A percentile compares a stretch with the other conserved stretches of the same genome.
Conservation (phyloP, 345 rosid genomes). For the Populus simonii region DNA sequence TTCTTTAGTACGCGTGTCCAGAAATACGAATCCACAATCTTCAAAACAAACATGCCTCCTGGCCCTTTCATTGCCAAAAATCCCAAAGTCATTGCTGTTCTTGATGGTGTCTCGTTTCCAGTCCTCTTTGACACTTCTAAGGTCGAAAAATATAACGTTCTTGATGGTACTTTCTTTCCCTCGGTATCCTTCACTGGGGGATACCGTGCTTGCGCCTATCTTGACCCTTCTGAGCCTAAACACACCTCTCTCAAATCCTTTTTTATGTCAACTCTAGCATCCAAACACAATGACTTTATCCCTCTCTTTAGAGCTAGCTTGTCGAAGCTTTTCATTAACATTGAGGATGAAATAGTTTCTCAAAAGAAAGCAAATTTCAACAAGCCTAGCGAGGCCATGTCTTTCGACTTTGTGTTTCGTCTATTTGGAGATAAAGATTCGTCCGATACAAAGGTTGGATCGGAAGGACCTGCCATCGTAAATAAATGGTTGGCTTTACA, state of each 20-base stretch:
- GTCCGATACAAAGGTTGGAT: constrained; percentile 18
- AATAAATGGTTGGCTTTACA: constrained; percentile 19
- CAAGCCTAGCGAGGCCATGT: constrained; percentile 2
- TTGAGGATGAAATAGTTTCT: constrained; percentile 25
- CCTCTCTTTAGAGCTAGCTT: constrained; percentile 29
- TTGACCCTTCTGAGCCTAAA: constrained; percentile 41
- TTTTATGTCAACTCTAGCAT: constrained; percentile 17
- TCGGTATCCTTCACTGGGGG: constrained; percentile 42
- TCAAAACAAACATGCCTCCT: constrained; percentile 48
- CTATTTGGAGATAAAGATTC: constrained; percentile 23
- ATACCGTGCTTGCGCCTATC: constrained; percentile 36
- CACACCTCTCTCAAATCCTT: constrained; percentile 34
- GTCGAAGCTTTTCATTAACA: constrained; percentile 22
- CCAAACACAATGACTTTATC: constrained; percentile 19
- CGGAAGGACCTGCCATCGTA: constrained; percentile 20
- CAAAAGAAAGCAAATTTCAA: constrained; percentile 9
- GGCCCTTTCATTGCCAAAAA: constrained; percentile 42
- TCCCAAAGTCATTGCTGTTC: constrained; percentile 32
- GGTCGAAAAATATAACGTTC: constrained; percentile 40
- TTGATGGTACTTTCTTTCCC: constrained; percentile 43
- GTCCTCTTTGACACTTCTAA: constrained; percentile 41
- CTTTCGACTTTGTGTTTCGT: constrained; percentile 25
- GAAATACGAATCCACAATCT: constrained; percentile 35
- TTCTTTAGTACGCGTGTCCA: constrained; percentile 26
- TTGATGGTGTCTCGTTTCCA: constrained; percentile 40